These are phyloP conservation scores for Fusarium sp. DNA, from an alignment of 2,329 filamentous ascomycete species.

Conservation along the genomic window DNA sequence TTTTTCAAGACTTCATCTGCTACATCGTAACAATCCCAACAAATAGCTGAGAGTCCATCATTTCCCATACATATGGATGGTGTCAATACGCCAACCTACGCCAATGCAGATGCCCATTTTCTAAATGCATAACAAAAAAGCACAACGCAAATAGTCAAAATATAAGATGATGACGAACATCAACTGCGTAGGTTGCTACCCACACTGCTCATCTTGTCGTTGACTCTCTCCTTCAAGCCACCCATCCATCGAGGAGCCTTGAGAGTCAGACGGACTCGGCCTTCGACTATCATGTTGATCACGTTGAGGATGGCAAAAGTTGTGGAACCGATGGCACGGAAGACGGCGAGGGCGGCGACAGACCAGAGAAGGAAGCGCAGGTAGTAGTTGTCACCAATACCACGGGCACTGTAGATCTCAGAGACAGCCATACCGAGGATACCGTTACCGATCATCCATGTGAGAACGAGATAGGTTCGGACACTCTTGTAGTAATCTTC, in stretches of 20 bases:
- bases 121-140: constrained; percentile 26
- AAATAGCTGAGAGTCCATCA: constrained; percentile 7
- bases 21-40: constrained; percentile 20
- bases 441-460: constrained; percentile 93
- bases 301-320: constrained; percentile 86
- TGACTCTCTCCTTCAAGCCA: constrained; percentile 56
- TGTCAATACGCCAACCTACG: constrained; percentile 24
- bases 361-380: constrained; percentile 93
- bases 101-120: constrained; percentile 28
- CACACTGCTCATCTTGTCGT: constrained; percentile 62
- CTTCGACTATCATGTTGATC: constrained; percentile 87
- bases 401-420: constrained; percentile 80
- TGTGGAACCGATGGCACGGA: constrained; percentile 84
- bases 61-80: constrained; percentile 20
- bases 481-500: constrained; percentile 99
- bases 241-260: constrained; percentile 65
- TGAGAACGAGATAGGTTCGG: constrained; percentile 95
- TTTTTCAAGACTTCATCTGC: constrained; percentile 23
- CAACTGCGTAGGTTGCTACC: constrained; percentile 56
- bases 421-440: constrained; percentile 92
- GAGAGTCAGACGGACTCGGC: constrained; percentile 72
- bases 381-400: constrained; percentile 87
- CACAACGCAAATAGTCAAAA: constrained; percentile 10
- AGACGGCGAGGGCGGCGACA: constrained; percentile 86
- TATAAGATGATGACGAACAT: constrained; percentile 12